Evolutionary conservation across 371 early-diverging fungal species (phyloP).

Genomic region (Thermomucor indicae-seudaticae): DNA sequence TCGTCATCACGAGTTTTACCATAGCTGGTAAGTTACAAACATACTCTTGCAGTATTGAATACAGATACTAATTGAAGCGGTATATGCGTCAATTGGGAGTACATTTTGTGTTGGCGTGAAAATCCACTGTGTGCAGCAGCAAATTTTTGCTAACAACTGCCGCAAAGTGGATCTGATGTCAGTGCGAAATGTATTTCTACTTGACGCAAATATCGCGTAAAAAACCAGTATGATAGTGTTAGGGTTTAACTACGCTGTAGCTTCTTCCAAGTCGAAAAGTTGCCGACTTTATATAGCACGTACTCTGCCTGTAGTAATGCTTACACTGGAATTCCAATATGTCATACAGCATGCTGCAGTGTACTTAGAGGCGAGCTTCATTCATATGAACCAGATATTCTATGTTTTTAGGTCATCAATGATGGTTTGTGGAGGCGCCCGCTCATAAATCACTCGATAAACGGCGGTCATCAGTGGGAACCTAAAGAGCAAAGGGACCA

Average conservation of each 20-base stretch:
- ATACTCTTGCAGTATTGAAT: too few relatives aligned
- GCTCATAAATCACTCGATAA: slow-evolving; percentile 83
- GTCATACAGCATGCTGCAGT: neutral
- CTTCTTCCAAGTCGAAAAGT: neutral
- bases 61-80: too few relatives aligned
- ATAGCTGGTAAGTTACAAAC: too few relatives aligned
- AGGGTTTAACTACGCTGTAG: neutral
- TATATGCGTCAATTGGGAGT: too few relatives aligned
- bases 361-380: neutral
- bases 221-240: neutral
- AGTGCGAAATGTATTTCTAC: too few relatives aligned
- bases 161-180: too few relatives aligned
- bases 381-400: neutral
- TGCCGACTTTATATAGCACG: neutral
- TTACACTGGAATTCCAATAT: neutral
- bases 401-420: slow-evolving; percentile 1
- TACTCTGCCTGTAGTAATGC: neutral
- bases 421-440: slow-evolving; percentile 31
- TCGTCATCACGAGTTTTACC: too few relatives aligned
- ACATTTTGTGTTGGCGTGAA: too few relatives aligned
- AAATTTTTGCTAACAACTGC: too few relatives aligned
- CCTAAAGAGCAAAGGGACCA: slow-evolving; percentile 22
- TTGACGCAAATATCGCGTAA: neutral
- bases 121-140: too few relatives aligned
- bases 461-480: slow-evolving; percentile 88